Conservation (phyloP, 306 rosid genomes). For the Ormosia semicastrata region DNA sequence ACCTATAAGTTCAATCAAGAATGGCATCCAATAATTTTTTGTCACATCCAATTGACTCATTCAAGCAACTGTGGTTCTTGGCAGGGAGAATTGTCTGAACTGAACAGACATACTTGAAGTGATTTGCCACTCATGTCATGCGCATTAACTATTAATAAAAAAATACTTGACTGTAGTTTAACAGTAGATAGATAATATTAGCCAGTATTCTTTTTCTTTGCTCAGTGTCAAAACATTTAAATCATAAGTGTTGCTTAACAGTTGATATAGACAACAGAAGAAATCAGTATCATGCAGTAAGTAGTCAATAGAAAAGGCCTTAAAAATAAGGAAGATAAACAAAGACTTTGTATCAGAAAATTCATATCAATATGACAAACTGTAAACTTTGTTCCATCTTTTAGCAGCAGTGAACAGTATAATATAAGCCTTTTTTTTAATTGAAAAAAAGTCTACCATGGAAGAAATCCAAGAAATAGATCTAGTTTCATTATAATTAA, state of each 20-base stretch:
- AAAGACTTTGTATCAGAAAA: slow-evolving; percentile 13
- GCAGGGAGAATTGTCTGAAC: slow-evolving; percentile 24
- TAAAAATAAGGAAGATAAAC: slow-evolving; percentile 9
- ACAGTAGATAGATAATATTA: not conserved
- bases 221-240: slow-evolving; percentile 7
- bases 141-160: not conserved
- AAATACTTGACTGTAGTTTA: not conserved
- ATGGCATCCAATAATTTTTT: not conserved
- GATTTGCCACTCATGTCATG: slow-evolving; percentile 1
- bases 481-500: not conserved
- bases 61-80: slow-evolving; percentile 21
- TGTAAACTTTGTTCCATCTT: slow-evolving; percentile 19
- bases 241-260: slow-evolving; percentile 21
- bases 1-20: not conserved
- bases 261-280: not conserved
- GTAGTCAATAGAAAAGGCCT: not conserved
- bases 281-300: slow-evolving; percentile 20
- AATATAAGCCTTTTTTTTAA: not conserved
- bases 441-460: not conserved
- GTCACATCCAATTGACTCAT: slow-evolving; percentile 2
- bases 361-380: slow-evolving; percentile 22
- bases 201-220: not conserved
- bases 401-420: not conserved
- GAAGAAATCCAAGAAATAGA: not conserved
- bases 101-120: slow-evolving; percentile 20